Evolutionary conservation across 805 yeast genomes (phyloP).

Genomic region (Blastobotrys chiropterorum): DNA sequence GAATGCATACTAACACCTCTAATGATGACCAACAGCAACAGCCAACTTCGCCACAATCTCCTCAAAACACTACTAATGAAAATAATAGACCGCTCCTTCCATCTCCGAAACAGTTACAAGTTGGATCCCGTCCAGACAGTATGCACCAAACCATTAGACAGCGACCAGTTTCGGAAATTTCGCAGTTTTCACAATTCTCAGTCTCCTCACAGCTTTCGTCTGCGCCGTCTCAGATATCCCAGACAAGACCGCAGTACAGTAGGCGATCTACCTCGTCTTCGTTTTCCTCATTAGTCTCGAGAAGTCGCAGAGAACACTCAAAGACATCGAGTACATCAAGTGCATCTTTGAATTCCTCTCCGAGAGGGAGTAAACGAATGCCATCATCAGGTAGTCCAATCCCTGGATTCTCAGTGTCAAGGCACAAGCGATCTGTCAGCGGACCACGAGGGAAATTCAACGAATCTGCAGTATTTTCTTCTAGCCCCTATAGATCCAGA

Average conservation of each 20-base stretch:
- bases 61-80: neutral
- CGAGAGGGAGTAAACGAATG: slow-evolving; percentile 8
- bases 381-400: slow-evolving; percentile 12
- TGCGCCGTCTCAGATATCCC: slow-evolving; percentile 19
- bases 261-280: slow-evolving; percentile 26
- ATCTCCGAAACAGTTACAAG: slow-evolving; percentile 16
- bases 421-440: slow-evolving; percentile 2
- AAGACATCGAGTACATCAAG: slow-evolving; percentile 25
- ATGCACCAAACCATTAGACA: neutral
- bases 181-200: slow-evolving; percentile 45
- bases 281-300: slow-evolving; percentile 20
- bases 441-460: slow-evolving; percentile 15
- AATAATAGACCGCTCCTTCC: slow-evolving; percentile 7
- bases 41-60: neutral
- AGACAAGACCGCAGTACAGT: slow-evolving; percentile 15
- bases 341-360: slow-evolving; percentile 20
- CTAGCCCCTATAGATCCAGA: slow-evolving; percentile 1
- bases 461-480: slow-evolving; percentile 17
- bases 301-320: slow-evolving; percentile 16
- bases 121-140: neutral
- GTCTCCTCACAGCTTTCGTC: slow-evolving; percentile 31
- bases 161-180: slow-evolving; percentile 48
- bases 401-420: neutral
- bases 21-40: neutral
- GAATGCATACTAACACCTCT: neutral